Evolutionary conservation across 352 stramenopile genomes (phyloP).

Genomic region (Phytophthora lateralis): DNA sequence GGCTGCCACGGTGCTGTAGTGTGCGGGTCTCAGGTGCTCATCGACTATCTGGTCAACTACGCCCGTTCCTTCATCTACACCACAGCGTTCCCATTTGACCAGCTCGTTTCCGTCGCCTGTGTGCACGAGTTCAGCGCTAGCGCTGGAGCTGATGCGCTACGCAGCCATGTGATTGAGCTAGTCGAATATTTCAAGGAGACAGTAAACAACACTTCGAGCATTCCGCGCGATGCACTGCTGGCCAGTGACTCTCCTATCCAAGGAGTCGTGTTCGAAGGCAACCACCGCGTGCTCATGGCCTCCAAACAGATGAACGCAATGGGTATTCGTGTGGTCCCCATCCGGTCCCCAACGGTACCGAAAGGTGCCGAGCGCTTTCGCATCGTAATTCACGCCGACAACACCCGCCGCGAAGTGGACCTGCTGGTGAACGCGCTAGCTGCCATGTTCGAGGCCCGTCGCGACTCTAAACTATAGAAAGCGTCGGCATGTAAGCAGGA

Average conservation of each 20-base stretch:
- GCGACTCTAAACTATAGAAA: conserved; percentile 43
- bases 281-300: conserved; percentile 85
- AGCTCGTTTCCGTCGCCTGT: conserved; percentile 89
- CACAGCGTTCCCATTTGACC: conserved; percentile 92
- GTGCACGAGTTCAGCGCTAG: conserved; percentile 89
- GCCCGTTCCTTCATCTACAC: conserved; percentile 98
- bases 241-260: conserved; percentile 93
- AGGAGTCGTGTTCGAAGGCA: conserved; percentile 93
- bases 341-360: conserved; percentile 95
- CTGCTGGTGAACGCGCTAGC: conserved; percentile 57
- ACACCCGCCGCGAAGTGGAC: conserved; percentile 89
- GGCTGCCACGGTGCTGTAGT: conserved; percentile 96
- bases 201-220: conserved; percentile 41
- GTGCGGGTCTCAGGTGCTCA: conserved; percentile 88
- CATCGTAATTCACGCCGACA: conserved; percentile 96
- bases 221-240: conserved; percentile 56
- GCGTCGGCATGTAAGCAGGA: neutral
- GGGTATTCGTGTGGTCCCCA: conserved; percentile 93
- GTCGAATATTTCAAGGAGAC: conserved; percentile 84
- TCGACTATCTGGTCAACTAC: conserved; percentile 97
- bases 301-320: conserved; percentile 61
- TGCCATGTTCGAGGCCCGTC: conserved; percentile 44
- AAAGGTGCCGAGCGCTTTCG: conserved; percentile 94
- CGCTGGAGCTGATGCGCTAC: conserved; percentile 39
- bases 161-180: conserved; percentile 52